phyloP scores from a whole-genome alignment of 2,329 filamentous ascomycete species.

The Fusarium sp. region DNA sequence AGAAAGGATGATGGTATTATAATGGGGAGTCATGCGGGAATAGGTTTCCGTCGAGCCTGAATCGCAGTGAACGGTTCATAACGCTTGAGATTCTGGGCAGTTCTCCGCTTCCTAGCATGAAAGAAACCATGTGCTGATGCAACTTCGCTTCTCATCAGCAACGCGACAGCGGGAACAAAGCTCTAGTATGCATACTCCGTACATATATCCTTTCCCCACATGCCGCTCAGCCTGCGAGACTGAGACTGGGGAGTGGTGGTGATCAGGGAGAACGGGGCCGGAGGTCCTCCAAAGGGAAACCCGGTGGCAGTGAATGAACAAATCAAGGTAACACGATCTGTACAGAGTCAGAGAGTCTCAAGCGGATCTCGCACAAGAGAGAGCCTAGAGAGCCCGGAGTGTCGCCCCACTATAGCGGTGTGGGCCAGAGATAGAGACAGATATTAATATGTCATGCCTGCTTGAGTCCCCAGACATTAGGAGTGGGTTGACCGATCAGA shows the following conservation, averaged over 20 bases:
- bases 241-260: neutral
- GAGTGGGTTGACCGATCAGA: conserved; percentile 42
- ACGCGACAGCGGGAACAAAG: conserved; percentile 13
- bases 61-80: neutral
- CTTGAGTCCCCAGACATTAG: conserved; percentile 25
- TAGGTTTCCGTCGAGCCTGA: conserved; percentile 15
- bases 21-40: conserved; percentile 13
- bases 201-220: conserved; percentile 28
- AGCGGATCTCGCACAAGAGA: conserved; percentile 28
- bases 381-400: conserved; percentile 24
- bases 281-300: conserved; percentile 26
- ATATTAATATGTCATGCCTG: conserved; percentile 46
- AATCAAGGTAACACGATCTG: neutral
- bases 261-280: conserved; percentile 15
- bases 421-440: conserved; percentile 44
- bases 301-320: conserved; percentile 19
- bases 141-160: neutral
- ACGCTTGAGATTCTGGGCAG: conserved; percentile 10
- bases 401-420: conserved; percentile 40
- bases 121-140: conserved; percentile 14
- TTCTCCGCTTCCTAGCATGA: conserved; percentile 29
- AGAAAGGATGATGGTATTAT: neutral
- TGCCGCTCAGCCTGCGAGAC: neutral
- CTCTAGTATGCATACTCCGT: neutral
- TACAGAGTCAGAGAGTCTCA: neutral